Evolutionary conservation across 2,329 filamentous ascomycete species (phyloP), one percentile per base, ranked within the genome.

Genomic region (Alternaria metachromatica): DNA sequence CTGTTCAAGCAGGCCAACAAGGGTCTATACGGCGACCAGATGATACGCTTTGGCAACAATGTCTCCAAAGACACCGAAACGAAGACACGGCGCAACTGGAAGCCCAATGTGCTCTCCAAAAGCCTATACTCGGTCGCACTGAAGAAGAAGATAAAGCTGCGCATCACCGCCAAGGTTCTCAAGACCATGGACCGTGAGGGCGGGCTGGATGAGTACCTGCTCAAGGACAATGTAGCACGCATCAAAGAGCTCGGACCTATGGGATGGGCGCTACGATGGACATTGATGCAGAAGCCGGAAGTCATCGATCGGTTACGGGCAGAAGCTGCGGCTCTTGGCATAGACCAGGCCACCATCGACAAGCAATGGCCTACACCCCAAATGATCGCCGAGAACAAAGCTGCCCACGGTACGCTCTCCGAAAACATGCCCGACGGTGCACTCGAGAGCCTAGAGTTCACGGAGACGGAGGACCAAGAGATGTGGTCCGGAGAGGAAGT

Each of bases 211-310:
- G 89, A 94, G 75, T 99, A 99, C 82, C 84, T 99, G 49, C 85
- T 97, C 45, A 94, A 93, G 70, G 87, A 89, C 78, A 96, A 93
- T 82, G 84, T 90, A 15, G 87, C 85, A 44, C 87, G 96, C 67
- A 86, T 98, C 76, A 92, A 90, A 83, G 93, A 97, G 80, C 84
- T 99, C 61, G 96, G 96, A 6, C 89, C 95, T 56, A 91, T 91
- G 69, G 96, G 96, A 7, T 99, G 96, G 96, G 88, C 90, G 72
- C 83, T 99, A 75, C 86, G 96, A 68, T 97, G 94, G 92, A 87
- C 92, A 66, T 84, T 99, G 65, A 93, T 97, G 90, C 92, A 95
- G 83, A 94, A 89, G 5, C 83, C 85, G 1, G 82, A 82, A 20
- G 87, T 96, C 55, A 88, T 89, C 78, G 86, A 87, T 69, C 84